Evolutionary conservation across 257 asterid species (phyloP).

Genomic region (Plantago elongata): DNA sequence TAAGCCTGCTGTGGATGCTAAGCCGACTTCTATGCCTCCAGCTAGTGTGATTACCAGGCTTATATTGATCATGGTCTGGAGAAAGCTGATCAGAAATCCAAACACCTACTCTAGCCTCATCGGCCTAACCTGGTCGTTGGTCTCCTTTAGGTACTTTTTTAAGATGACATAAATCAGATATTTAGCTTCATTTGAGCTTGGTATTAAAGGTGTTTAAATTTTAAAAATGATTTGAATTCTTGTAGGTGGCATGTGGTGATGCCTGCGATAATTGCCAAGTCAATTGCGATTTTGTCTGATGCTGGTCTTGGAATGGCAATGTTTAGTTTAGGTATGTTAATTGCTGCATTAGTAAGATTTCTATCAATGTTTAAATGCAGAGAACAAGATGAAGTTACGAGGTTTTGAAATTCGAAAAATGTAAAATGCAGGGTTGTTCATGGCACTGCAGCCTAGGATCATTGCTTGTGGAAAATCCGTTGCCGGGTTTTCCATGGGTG

Average conservation of each 20-base stretch:
- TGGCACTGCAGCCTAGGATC: constrained; percentile 68
- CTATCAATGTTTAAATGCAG: neutral
- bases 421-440: constrained; percentile 44
- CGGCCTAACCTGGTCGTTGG: constrained; percentile 64
- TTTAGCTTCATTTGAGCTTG: neutral
- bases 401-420: neutral
- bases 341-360: neutral
- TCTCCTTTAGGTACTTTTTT: constrained; percentile 40
- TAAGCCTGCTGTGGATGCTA: constrained; percentile 34
- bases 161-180: neutral
- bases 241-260: constrained; percentile 65
- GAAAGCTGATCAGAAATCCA: constrained; percentile 61
- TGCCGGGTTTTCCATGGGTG: constrained; percentile 58
- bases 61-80: constrained; percentile 72
- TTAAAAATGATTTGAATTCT: neutral
- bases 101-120: constrained; percentile 66
- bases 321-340: constrained; percentile 59
- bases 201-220: neutral
- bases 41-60: constrained; percentile 70
- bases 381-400: neutral
- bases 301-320: constrained; percentile 87
- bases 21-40: constrained; percentile 57
- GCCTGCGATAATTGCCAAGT: constrained; percentile 58
- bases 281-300: constrained; percentile 58
- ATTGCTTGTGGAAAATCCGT: constrained; percentile 63